Base-by-base conservation (phyloP, 352 stramenopile species). In the Phytophthora colocasiae region DNA sequence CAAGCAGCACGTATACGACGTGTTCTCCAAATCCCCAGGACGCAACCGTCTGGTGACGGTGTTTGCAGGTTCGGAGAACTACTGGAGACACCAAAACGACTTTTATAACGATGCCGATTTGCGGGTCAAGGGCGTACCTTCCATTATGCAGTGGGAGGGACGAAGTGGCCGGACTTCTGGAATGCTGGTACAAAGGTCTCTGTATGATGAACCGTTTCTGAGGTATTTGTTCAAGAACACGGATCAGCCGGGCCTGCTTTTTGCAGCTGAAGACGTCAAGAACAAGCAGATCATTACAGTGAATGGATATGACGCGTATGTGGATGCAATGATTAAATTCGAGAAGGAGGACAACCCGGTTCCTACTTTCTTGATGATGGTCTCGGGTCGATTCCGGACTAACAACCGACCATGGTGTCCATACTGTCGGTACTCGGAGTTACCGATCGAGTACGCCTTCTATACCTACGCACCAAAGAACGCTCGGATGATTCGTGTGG, bases 371-470 rank as follows among this genome's bases (percentile, higher is more conserved):
- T 39, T 95, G 2, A 64, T 91, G 52, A 92, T 95, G 58, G 72
- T 95, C 0, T 92, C 84, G 0, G 87, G 84, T 5, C 73, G 78
- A 49, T 78, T 93, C 58, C 56, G 48, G 22, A 63, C 76, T 46
- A 95, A 95, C 63, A 85, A 92, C 40, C 75, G 87, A 2, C 81
- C 83, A 43, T 95, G 87, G 84, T 95, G 87, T 71, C 81, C 83
- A 14, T 95, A 91, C 70, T 95, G 87, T 49, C 84, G 87, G 15
- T 93, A 80, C 65, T 89, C 81, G 4, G 81, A 95, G 61, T 58
- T 92, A 27, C 81, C 84, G 1, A 27, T 91, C 15, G 81, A 95
- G 71, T 92, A 89, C 52, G 75, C 73, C 0, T 95, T 92, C 62
- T 88, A 87, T 43, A 65, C 71, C n/a, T 92, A 86, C 34, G 87